Conservation (phyloP, 2,329 filamentous ascomycete genomes). For the Chalaropsis ovoidea region DNA sequence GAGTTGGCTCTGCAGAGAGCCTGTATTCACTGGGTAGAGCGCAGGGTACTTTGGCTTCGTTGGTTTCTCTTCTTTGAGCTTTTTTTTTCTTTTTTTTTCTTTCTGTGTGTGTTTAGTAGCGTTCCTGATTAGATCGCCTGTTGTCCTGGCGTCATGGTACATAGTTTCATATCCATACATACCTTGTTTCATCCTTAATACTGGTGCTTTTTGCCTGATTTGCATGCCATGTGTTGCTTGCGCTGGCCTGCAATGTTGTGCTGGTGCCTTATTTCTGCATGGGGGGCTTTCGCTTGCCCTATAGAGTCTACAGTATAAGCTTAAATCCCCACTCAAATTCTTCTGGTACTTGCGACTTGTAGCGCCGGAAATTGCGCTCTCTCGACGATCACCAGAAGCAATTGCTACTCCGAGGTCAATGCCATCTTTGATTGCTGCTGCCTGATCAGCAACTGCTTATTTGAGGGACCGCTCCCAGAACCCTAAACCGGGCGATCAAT, state of each 20-base stretch:
- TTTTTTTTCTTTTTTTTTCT: constrained; percentile 5
- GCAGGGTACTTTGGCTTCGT: not conserved
- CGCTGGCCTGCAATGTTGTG: too few relatives aligned
- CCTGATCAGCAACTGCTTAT: not conserved
- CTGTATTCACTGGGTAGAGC: not conserved
- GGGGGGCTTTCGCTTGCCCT: not conserved
- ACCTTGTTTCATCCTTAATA: constrained; percentile 4
- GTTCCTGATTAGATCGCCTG: not conserved
- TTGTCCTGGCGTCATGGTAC: not conserved
- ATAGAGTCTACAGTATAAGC: not conserved
- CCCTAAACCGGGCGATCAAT: not conserved
- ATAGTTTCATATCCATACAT: constrained; percentile 12
- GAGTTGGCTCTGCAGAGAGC: not conserved
- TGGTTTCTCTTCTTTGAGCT: not conserved
- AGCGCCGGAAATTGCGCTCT: not conserved
- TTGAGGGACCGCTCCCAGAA: not conserved
- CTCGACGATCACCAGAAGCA: not conserved
- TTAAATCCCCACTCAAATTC: not conserved
- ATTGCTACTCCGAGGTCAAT: not conserved
- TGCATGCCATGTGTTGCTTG: not conserved
- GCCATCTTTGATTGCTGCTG: not conserved
- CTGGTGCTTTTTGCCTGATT: not conserved
- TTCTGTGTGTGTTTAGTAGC: constrained; percentile 2
- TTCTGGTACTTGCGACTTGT: not conserved
- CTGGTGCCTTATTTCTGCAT: not conserved